Base-by-base conservation (phyloP, 768 basidiomycete species). In the Boletus reticulatus region DNA sequence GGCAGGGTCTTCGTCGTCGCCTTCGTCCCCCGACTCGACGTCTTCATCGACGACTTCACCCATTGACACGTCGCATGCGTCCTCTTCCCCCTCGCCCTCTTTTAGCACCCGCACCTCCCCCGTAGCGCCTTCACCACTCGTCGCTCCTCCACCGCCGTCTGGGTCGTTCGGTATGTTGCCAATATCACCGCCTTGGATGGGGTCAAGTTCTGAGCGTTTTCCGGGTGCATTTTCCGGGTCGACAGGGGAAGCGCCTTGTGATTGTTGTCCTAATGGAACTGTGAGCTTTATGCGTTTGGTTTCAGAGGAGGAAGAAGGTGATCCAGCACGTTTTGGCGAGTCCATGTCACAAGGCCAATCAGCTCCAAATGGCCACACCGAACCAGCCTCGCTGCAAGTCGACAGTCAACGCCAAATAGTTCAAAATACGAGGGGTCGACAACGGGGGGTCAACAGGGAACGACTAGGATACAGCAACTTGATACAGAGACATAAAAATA, bases 161-260 rank as follows among this genome's bases (percentile, higher is more conserved):
- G 71, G 65, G 38, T 74, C 73, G 12, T 72, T 63, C 48, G 77
- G 78, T 34, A 94, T 74, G 74, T 94, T 95, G 37, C 80, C 88
- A 61, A 94, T 81, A 61, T 94, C 91, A 19, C 84, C 83, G 43
- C 85, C 84, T 59, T 84, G 80, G 55, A 94, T 78, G 46, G 93
- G 93, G 64, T 94, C 92, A 54, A 91, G 82, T 73, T 95, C 94
- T 69, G 84, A 83, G 61, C 92, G 89, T 75, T 94, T 95, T 61
- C 94, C 94, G 0, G 81, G 80, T 22, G 92, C 92, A 53, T 78
- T 77, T 56, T 92, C 85, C 22, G 87, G 85, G 74, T 94, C 91
- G 14, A 92, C 88, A 20, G 85, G 81, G 6, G 82, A 76, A 24
- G 80, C 88, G n/a, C 87, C 87, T 65, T 89, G 86, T 49, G 75